Conservation (phyloP, 371 early-diverging fungal species). For the Fennellomyces sp. region DNA sequence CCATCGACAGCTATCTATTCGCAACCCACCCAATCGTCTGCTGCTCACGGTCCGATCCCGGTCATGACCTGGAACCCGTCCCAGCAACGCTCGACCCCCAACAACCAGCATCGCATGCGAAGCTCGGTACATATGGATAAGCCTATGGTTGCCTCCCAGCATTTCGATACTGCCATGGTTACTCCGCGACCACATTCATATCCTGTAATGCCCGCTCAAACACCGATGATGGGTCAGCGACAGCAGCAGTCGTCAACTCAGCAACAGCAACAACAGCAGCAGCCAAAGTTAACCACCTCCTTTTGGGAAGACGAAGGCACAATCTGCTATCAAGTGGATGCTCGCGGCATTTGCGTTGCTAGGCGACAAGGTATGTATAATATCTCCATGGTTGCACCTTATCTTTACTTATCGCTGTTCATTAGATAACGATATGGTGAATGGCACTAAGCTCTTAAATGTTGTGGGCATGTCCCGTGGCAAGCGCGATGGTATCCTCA, state of each 20-base stretch:
- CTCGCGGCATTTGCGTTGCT: conserved; percentile 69
- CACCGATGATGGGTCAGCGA: conserved; percentile 3
- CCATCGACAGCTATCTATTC: not conserved
- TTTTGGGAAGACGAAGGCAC: conserved; percentile 82
- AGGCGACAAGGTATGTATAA: conserved; percentile 62
- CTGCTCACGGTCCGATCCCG: conserved; percentile 13
- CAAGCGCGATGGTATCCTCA: conserved; percentile 86
- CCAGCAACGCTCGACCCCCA: not conserved
- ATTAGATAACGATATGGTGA: conserved; percentile 80
- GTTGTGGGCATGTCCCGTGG: conserved; percentile 88
- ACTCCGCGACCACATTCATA: conserved; percentile 2
- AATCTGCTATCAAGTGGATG: conserved; percentile 75
- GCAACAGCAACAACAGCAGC: conserved; percentile 20
- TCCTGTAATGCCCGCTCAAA: conserved; percentile 4
- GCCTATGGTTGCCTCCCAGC: not conserved
- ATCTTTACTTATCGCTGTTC: not conserved
- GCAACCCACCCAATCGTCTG: not conserved
- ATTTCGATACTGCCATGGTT: not conserved
- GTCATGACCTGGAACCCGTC: conserved; percentile 23
- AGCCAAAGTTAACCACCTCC: conserved; percentile 65
- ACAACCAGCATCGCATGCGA: conserved; percentile 15
- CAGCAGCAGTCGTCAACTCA: conserved; percentile 9
- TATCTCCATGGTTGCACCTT: too few relatives aligned
- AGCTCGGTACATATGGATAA: not conserved
- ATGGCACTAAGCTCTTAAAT: conserved; percentile 87